Base-by-base conservation (phyloP, 352 stramenopile genomes). In the Blastocystis sp. region DNA sequence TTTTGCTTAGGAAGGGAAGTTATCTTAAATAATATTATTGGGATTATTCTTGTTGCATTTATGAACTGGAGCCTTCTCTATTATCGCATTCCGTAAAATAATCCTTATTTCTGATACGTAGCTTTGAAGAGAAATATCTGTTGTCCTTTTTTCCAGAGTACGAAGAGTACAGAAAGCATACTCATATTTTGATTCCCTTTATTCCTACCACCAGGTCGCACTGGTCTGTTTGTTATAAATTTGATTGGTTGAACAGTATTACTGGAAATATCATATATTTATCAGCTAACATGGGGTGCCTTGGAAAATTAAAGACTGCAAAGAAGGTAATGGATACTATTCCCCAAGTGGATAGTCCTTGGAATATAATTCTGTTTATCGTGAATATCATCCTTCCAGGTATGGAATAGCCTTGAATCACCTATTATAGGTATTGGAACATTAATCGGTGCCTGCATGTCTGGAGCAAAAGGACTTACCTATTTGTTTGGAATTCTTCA, bases 151-250 rank as follows among this genome's bases (percentile, higher is more conserved):
- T 85, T 7, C 20, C 53, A 65, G 73, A 85, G 73, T 85, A 85
- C 41, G 73, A 85, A 45, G 73, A 5, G 4, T 85, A 85, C 16
- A 34, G 56, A 30, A 65, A 47, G 13, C 73, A 41, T 45, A 85
- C 73, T n/a, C n/a, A 68, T n/a, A 50, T 66, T 66, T 68, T 85
- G 30, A 85, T 85, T 68, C 73, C 73, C 11, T 85, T 85, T 68
- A 37, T 78, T 66, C 53, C 73, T 18, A 30, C 9, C 26, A 43
- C 41, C 13, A 18, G 37, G n/a, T 54, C 47, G 34, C 24, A 59
- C n/a, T 81, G 68, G 63, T 85, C n/a, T 69, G 24, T 69, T 53
- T 85, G 18, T 73, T 73, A 6, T 43, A 41, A 16, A 41, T 30
- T 3, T 39, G 59, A 39, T 68, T 68, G 20, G 59, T 26, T 68